Evolutionary conservation across 345 rosid species (phyloP), one percentile per base, ranked within the genome.

Genomic region (Brassica juncea): DNA sequence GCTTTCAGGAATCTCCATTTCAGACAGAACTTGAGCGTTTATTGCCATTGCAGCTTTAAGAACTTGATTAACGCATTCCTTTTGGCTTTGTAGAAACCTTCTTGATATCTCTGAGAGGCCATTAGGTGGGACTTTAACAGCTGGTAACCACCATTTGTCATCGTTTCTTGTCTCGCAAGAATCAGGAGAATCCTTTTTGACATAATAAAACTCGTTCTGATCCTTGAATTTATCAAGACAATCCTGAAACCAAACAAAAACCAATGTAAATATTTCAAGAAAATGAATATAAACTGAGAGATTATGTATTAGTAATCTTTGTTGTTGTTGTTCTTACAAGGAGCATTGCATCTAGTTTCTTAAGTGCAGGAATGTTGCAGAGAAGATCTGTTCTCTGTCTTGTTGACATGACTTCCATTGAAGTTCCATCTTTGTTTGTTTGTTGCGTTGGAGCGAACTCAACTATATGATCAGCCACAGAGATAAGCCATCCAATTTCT

Each of bases 11-110:
- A 91, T 85, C 81, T 88, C 95, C 92, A 93, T 93, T 82, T 91
- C 98, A 35, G 91, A 85, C 6, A 93, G 77, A 79, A 90, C 91
- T 82, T 93, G 97, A 37, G 97, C 88, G 77, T 93, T 93, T 75
- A 93, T 93, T 0, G 98, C 98, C 97, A 93, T 93, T 66, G 98
- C 97, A 4, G 98, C 98, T 84, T 91, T 93, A 61, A 91, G 92
- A 19, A 93, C 97, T 70, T 93, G 98, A 76, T 90, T 93, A 10
- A 91, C 98, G 60, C 89, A 86, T 76, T 93, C 98, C 68, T 93
- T 93, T 7, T 91, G 98, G 82, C 80, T 85, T 67, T 88, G 93
- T 82, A 93, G 73, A 73, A 91, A 93, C 66, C 91, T 93, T 72
- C 88, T 88, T 0, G 94, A 47, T 30, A 60, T 82, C 14, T 93